A percentile compares a stretch with the other conserved stretches of the same genome.
Conservation (phyloP, 805 yeast genomes). For the Monosporozyma solicola region DNA sequence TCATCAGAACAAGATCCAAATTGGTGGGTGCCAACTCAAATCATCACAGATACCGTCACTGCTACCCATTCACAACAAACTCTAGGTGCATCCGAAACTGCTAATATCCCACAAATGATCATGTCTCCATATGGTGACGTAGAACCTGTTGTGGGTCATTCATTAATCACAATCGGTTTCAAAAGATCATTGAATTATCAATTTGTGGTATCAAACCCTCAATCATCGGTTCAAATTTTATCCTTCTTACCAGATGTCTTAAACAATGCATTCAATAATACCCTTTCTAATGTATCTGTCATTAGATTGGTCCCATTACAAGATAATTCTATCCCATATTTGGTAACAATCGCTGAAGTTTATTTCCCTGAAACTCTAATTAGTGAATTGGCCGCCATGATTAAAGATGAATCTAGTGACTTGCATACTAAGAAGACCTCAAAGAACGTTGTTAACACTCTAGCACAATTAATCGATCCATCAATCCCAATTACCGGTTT, state of each 20-base stretch:
- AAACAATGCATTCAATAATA: constrained; percentile 37
- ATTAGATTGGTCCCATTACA: constrained; percentile 6
- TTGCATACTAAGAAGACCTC: constrained; percentile 53
- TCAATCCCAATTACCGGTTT: constrained; percentile 26
- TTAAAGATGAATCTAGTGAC: constrained; percentile 43
- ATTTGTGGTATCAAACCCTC: constrained; percentile 75
- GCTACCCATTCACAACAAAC: constrained; percentile 14
- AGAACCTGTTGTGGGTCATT: constrained; percentile 6
- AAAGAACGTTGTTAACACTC: constrained; percentile 36
- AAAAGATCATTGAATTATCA: constrained; percentile 72
- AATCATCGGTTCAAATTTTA: constrained; percentile 64
- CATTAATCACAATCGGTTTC: constrained; percentile 38
- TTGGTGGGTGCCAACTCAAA: constrained; percentile 38
- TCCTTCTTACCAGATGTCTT: constrained; percentile 69
- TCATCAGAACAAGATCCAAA: constrained; percentile 1
- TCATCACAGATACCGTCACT: constrained; percentile 31
- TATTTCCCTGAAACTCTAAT: constrained; percentile 60
- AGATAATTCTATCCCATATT: constrained; percentile 40
- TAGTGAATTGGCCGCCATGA: constrained; percentile 38
- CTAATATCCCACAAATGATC: constrained; percentile 2
- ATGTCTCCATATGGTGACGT: not conserved
- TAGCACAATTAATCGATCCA: constrained; percentile 64
- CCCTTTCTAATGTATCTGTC: constrained; percentile 1
- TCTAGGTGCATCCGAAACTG: constrained; percentile 9
- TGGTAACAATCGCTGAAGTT: constrained; percentile 82